Conservation (phyloP, 164 flowering plant species). For the Amborella trichopoda region DNA sequence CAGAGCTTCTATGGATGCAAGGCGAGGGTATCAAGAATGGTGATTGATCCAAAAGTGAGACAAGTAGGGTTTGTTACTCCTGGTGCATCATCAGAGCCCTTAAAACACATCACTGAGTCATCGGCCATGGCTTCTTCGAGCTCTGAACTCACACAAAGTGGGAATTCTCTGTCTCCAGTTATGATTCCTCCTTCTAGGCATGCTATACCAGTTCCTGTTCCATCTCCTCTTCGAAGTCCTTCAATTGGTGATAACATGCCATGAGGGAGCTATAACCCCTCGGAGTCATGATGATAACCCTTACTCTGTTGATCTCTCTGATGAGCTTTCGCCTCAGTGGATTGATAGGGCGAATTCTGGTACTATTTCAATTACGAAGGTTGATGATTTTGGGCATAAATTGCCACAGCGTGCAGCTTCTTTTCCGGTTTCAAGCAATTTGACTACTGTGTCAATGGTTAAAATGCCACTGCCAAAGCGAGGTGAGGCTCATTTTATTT, state of each 20-base stretch:
- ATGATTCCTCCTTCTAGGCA: constrained; percentile 73
- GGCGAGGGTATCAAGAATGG: constrained; percentile 31
- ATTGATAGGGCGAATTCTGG: constrained; percentile 14
- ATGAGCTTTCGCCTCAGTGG: constrained; percentile 13
- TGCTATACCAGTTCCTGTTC: constrained; percentile 20
- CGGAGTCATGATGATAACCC: constrained; percentile 20
- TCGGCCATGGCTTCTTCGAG: constrained; percentile 15
- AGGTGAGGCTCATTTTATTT: constrained; percentile 9
- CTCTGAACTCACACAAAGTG: constrained; percentile 27
- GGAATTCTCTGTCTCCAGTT: constrained; percentile 60
- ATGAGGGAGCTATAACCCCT: constrained; percentile 57
- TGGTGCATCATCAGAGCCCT: constrained; percentile 17
- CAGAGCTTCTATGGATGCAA: constrained; percentile 48
- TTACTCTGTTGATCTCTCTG: constrained; percentile 33
- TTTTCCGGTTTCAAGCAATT: constrained; percentile 10
- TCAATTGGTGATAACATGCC: constrained; percentile 12
- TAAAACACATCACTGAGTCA: constrained; percentile 31
- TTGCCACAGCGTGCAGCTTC: constrained; percentile 24
- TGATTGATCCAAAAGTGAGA: constrained; percentile 66
- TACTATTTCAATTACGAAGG: constrained; percentile 18
- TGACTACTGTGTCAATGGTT: constrained; percentile 19
- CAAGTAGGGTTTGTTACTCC: constrained; percentile 73
- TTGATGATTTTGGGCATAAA: constrained; percentile 14
- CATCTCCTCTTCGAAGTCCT: constrained; percentile 22
- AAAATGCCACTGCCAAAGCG: constrained; percentile 16